These are phyloP conservation scores for Aspergillus saccharolyticus DNA, from an alignment of 495 filamentous ascomycete genomes.

Conservation along the genomic window DNA sequence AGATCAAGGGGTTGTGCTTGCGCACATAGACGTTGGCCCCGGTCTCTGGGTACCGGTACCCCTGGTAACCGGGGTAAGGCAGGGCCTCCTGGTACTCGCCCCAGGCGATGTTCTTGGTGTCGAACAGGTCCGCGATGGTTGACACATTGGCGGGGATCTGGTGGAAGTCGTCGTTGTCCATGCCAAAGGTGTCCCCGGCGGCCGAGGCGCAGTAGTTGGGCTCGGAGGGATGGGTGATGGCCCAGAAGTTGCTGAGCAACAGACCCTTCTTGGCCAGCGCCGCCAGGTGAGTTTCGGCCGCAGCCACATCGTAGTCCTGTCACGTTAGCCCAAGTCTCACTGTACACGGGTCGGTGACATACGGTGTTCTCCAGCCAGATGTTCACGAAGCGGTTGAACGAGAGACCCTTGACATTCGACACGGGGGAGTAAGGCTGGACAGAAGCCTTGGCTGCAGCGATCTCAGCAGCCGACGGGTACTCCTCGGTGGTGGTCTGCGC, in stretches of 20 bases:
- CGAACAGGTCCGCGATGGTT: constrained; percentile 62
- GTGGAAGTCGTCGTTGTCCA: constrained; percentile 61
- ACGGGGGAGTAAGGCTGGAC: constrained; percentile 41
- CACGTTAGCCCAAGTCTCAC: background rate
- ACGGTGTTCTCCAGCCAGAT: constrained; percentile 75
- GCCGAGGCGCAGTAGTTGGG: constrained; percentile 65
- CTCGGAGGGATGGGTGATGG: constrained; percentile 61
- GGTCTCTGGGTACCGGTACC: constrained; percentile 45
- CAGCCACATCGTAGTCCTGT: constrained; percentile 52
- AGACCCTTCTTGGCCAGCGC: constrained; percentile 59
- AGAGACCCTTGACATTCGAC: constrained; percentile 55
- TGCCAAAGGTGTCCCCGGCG: constrained; percentile 62
- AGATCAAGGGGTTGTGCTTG: constrained; percentile 66
- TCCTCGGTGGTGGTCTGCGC: constrained; percentile 27
- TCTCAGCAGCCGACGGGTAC: constrained; percentile 24
- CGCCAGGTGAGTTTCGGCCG: constrained; percentile 45
- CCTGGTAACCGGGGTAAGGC: constrained; percentile 63
- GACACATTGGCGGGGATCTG: constrained; percentile 55
- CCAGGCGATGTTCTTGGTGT: constrained; percentile 63
- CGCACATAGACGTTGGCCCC: constrained; percentile 61
- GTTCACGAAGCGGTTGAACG: constrained; percentile 61
- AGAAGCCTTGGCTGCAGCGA: constrained; percentile 27
- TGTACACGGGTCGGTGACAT: constrained; percentile 9
- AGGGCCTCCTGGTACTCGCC: constrained; percentile 63
- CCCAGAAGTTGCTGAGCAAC: constrained; percentile 57